Evolutionary conservation across 345 rosid species (phyloP).

Genomic region (Carallia pectinifolia): DNA sequence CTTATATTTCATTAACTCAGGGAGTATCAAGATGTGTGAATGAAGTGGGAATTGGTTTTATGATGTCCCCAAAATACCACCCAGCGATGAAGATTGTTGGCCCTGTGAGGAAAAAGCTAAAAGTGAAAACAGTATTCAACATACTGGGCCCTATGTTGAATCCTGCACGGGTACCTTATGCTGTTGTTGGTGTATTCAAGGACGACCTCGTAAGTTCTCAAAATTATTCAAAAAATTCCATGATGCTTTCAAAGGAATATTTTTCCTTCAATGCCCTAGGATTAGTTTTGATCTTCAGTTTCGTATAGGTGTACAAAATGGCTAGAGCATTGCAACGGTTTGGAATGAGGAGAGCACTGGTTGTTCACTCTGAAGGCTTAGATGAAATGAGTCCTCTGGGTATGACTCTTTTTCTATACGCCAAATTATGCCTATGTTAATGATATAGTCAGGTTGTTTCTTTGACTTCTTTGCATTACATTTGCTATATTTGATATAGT

Average conservation of each 20-base stretch:
- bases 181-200: slow-evolving; percentile 86
- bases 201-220: slow-evolving; percentile 59
- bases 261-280: not conserved
- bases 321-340: slow-evolving; percentile 82
- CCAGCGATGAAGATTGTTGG: slow-evolving; percentile 91
- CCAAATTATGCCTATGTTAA: not conserved
- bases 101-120: slow-evolving; percentile 80
- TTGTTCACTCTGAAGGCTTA: slow-evolving; percentile 92
- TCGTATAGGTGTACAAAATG: slow-evolving; percentile 77
- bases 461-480: not conserved
- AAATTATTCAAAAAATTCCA: too few species aligned
- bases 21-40: slow-evolving; percentile 73
- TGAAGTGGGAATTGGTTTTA: slow-evolving; percentile 85
- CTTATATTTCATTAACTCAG: slow-evolving; percentile 25
- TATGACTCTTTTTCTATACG: slow-evolving; percentile 25
- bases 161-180: slow-evolving; percentile 79
- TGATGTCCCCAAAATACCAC: slow-evolving; percentile 88
- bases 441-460: not conserved
- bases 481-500: not conserved
- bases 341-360: slow-evolving; percentile 92
- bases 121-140: slow-evolving; percentile 82
- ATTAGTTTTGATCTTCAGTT: not conserved
- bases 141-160: slow-evolving; percentile 89
- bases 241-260: too few species aligned
- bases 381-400: slow-evolving; percentile 98